Percentiles rank a stretch among this genome's conserved stretches.
phyloP scores from a whole-genome alignment of 2,329 filamentous ascomycete genomes.

The Acephala macrosclerotiorum region DNA sequence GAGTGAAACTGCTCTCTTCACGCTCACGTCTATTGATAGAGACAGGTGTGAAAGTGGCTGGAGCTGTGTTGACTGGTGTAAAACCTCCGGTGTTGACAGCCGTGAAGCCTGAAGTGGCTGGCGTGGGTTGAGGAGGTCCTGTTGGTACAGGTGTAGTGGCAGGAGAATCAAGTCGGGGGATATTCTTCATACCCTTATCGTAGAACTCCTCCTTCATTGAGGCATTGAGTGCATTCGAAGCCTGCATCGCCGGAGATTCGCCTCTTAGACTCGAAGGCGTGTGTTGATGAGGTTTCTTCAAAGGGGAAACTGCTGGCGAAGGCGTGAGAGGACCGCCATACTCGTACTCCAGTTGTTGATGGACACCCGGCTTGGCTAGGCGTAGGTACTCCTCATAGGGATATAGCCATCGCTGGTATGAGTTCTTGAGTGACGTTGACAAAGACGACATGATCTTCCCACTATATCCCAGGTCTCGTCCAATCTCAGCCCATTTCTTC shows the following conservation, averaged over 20 bases:
- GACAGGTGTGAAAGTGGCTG: slow-evolving; percentile 64
- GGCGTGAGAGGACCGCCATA: slow-evolving; percentile 90
- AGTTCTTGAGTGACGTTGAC: slow-evolving; percentile 97
- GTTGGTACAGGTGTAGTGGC: slow-evolving; percentile 35
- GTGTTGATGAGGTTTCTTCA: slow-evolving; percentile 69
- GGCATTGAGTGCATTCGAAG: slow-evolving; percentile 63
- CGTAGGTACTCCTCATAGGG: slow-evolving; percentile 96
- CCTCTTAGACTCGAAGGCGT: slow-evolving; percentile 65
- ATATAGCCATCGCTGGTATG: slow-evolving; percentile 94
- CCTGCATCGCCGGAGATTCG: slow-evolving; percentile 72
- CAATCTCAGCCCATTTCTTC: slow-evolving; percentile 99
- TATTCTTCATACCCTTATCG: slow-evolving; percentile 44
- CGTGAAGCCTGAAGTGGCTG: slow-evolving; percentile 46
- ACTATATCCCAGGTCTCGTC: slow-evolving; percentile 94
- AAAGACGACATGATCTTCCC: slow-evolving; percentile 99
- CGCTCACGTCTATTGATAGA: slow-evolving; percentile 54
- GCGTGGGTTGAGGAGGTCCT: slow-evolving; percentile 30
- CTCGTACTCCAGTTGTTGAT: slow-evolving; percentile 91
- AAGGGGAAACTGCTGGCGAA: slow-evolving; percentile 76
- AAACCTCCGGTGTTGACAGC: slow-evolving; percentile 63
- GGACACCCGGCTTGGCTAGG: slow-evolving; percentile 92
- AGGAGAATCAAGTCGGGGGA: slow-evolving; percentile 43
- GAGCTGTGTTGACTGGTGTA: slow-evolving; percentile 65
- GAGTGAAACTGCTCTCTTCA: slow-evolving; percentile 61
- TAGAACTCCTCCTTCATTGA: slow-evolving; percentile 52